Conservation (phyloP, 2,329 filamentous ascomycete genomes). For the Alternaria sp. region DNA sequence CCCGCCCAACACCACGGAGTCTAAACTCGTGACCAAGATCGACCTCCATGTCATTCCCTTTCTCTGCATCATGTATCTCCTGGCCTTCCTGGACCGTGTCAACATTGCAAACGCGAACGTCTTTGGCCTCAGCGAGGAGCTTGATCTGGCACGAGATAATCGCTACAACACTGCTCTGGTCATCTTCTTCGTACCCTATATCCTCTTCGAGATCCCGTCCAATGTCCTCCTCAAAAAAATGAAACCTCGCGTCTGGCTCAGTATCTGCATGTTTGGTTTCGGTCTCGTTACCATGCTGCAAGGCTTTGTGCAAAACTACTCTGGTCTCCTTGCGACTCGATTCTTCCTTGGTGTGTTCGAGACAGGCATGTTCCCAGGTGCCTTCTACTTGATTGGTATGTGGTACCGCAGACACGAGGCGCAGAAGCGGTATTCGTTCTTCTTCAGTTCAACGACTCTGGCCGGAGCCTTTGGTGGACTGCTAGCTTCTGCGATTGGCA, state of each 20-base stretch:
- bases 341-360: slow-evolving; percentile 79
- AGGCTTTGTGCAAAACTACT: slow-evolving; percentile 78
- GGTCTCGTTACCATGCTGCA: slow-evolving; percentile 70
- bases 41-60: slow-evolving; percentile 58
- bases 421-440: slow-evolving; percentile 91
- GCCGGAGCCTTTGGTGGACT: slow-evolving; percentile 87
- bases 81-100: slow-evolving; percentile 57
- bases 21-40: slow-evolving; percentile 53
- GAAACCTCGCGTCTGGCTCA: slow-evolving; percentile 64
- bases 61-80: slow-evolving; percentile 58
- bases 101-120: slow-evolving; percentile 63
- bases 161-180: slow-evolving; percentile 60
- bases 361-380: slow-evolving; percentile 60
- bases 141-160: slow-evolving; percentile 51
- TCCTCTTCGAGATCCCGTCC: slow-evolving; percentile 61
- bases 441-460: slow-evolving; percentile 82
- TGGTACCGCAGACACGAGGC: slow-evolving; percentile 90
- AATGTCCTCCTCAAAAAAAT: slow-evolving; percentile 61
- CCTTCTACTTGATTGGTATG: slow-evolving; percentile 78
- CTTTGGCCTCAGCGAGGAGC: slow-evolving; percentile 56
- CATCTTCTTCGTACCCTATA: slow-evolving; percentile 62
- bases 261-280: slow-evolving; percentile 83
- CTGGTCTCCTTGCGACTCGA: slow-evolving; percentile 73
- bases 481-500: slow-evolving; percentile 84
- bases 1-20: slow-evolving; percentile 58